A percentile compares a stretch with the other conserved stretches of the same genome.
phyloP scores from a whole-genome alignment of 2,329 filamentous ascomycete genomes.

The Hymenoscyphus scutula region DNA sequence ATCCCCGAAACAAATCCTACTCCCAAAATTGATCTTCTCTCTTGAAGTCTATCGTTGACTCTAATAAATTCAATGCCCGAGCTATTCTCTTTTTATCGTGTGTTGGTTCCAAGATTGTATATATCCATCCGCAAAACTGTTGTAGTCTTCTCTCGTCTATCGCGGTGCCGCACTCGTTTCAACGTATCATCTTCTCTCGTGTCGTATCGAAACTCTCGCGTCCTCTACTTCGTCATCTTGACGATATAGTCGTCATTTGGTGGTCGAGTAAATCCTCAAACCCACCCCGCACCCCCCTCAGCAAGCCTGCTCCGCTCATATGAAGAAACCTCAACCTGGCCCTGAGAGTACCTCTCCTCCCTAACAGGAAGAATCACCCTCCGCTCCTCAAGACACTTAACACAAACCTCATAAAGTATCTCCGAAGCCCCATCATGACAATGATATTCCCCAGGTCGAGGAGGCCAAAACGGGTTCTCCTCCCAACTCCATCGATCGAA shows the following conservation, averaged over 20 bases:
- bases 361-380: slow-evolving; percentile 15
- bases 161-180: background rate
- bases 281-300: background rate
- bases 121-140: background rate
- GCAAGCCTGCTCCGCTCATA: background rate
- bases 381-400: slow-evolving; percentile 24
- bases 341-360: background rate
- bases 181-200: background rate
- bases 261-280: background rate
- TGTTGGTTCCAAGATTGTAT: background rate
- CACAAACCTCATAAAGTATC: slow-evolving; percentile 23
- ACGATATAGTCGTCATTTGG: too few relatives aligned
- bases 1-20: background rate
- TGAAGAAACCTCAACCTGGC: background rate
- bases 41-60: background rate
- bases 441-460: background rate
- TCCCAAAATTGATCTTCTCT: background rate
- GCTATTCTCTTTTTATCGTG: background rate
- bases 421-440: background rate
- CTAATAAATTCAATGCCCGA: slow-evolving; percentile 1
- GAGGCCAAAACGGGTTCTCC: slow-evolving; percentile 10
- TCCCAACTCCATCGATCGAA: slow-evolving; percentile 30
- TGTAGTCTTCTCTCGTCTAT: background rate
- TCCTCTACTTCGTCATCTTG: too few relatives aligned
- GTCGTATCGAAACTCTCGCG: too few relatives aligned